Evolutionary conservation across 805 yeast genomes (phyloP).

Genomic region (Ogataea sp.): DNA sequence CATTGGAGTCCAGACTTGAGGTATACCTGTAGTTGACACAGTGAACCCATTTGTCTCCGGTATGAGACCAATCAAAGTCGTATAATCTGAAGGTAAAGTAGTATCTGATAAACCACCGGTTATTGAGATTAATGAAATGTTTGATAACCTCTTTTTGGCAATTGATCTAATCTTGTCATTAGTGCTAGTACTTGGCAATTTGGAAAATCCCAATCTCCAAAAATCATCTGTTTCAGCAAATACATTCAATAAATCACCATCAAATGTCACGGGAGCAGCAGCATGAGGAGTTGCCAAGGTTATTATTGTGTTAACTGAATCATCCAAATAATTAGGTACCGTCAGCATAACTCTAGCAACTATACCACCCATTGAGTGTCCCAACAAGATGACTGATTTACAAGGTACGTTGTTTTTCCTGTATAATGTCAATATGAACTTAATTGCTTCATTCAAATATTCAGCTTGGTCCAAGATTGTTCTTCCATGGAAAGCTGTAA

Average conservation of each 20-base stretch:
- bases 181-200: no score
- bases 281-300: constrained; percentile 91
- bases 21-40: constrained; percentile 78
- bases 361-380: constrained; percentile 97
- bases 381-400: constrained; percentile 67
- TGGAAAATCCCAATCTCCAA: constrained; percentile 61
- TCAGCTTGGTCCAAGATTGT: constrained; percentile 92
- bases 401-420: constrained; percentile 19
- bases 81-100: constrained; percentile 84
- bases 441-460: constrained; percentile 80
- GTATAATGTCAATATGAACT: constrained; percentile 67
- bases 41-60: constrained; percentile 77
- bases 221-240: constrained; percentile 69
- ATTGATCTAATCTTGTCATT: no score
- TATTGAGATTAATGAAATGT: constrained; percentile 71
- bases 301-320: constrained; percentile 73
- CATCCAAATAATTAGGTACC: constrained; percentile 61
- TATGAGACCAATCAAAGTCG: constrained; percentile 60
- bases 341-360: constrained; percentile 83
- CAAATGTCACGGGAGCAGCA: constrained; percentile 88
- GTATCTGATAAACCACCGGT: constrained; percentile 83
- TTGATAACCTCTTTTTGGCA: constrained; percentile 38
- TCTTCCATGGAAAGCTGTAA: constrained; percentile 93
- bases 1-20: constrained; percentile 86
- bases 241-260: constrained; percentile 72